Evolutionary conservation across 2,329 filamentous ascomycete genomes (phyloP), one percentile per base, ranked within the genome.

Genomic region (Xylaria sp.): DNA sequence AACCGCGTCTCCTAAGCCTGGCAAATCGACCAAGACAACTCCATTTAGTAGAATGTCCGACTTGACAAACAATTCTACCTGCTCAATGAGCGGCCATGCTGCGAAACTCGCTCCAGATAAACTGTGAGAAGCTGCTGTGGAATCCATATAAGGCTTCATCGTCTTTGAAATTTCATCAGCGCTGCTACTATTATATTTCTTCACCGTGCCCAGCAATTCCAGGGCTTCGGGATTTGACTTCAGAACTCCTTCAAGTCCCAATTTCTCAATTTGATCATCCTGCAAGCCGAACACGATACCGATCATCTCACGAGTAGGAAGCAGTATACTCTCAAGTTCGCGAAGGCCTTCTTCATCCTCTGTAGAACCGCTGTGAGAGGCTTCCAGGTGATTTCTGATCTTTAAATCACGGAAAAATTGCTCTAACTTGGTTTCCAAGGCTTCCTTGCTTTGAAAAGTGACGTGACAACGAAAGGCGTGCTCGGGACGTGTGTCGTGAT

Each of bases 21-120:
- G 86, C 0, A 88, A 78, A 67, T 88, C 85, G 0, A 87, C 85
- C 4, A 88, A 77, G 0, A 83, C 81, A 1, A 85, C 80, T 0
- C 86, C 85, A 3, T 83, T 82, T 0, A 80, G 80, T 0, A 88
- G 74, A 0, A 85, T 81, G 0, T 80, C 73, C 0, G 84, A 79
- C 59, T 82, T 84, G 10, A 81, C 78, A 59, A 81, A 87, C 1
- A 88, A 78, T 1, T 77, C 74, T 3, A 83, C 81, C 0, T 74
- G 56, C 0, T 77, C 68, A 0, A 83, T 76, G 0, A 83, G 69
- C 0, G 81, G 81, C 81, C 81, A 83, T 0, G 73, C 71, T 0
- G 75, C 69, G 42, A 79, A 77, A 1, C 17, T 23, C 6, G 28
- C 4, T 2, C 48, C 54, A 1, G 59, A 67, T 2, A 79, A 68